These are phyloP conservation scores for Coniosporium tulheliwenetii DNA, from an alignment of 2,329 filamentous ascomycete genomes.

Conservation along the genomic window DNA sequence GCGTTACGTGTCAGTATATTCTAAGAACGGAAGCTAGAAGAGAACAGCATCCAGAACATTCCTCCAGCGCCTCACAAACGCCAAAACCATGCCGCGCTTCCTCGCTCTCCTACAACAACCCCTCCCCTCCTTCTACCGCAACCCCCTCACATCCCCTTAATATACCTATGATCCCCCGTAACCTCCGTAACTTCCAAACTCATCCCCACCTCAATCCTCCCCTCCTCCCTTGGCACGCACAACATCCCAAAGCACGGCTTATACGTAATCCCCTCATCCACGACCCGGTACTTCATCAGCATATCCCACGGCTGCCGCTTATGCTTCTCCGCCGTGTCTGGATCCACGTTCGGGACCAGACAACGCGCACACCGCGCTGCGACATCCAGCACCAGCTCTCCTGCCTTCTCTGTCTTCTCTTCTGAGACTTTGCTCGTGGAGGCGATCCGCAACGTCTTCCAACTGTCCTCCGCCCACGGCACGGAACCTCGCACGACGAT, in stretches of 20 bases:
- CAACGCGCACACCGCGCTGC: constrained; percentile 44
- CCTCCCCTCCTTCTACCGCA: too few species aligned
- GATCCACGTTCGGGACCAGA: constrained; percentile 49
- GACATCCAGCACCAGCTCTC: constrained; percentile 35
- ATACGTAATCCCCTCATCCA: constrained; percentile 44
- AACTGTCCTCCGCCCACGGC: constrained; percentile 48
- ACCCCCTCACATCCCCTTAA: neutral
- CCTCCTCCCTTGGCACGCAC: constrained; percentile 41
- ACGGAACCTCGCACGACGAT: constrained; percentile 40
- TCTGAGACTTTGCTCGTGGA: neutral
- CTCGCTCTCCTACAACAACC: too few species aligned
- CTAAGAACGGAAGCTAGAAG: too few species aligned
- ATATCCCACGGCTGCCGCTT: constrained; percentile 45
- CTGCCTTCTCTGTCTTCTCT: neutral
- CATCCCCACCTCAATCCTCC: constrained; percentile 40
- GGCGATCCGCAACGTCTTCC: constrained; percentile 40
- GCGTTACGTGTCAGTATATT: too few species aligned
- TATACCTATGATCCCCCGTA: constrained; percentile 41
- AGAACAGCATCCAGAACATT: too few species aligned
- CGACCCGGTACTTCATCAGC: constrained; percentile 42
- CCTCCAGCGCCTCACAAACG: too few species aligned
- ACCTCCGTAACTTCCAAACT: constrained; percentile 40
- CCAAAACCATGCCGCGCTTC: too few species aligned
- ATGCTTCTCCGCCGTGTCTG: constrained; percentile 43
- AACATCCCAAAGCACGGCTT: constrained; percentile 56